These are phyloP conservation scores for Zea mays DNA, from an alignment of 176 grass and related monocot genomes.

Conservation along the genomic window Zm-B73-REFERENCE-NAM-5.0 NC_050103.1:88727001-88727500, in stretches of 20 bases:
- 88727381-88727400: background rate
- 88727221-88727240: too few species aligned
- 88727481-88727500: background rate
- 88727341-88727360: background rate
- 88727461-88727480: constrained; percentile 4
- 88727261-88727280: too few species aligned
- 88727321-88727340: too few species aligned
- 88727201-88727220: too few species aligned
- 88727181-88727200: too few species aligned
- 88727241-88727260: too few species aligned
- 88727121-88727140: too few species aligned
- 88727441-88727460: background rate
- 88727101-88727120: too few species aligned
- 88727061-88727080: background rate
- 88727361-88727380: background rate
- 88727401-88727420: background rate
- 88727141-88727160: too few species aligned
- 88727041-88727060: background rate
- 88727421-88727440: background rate
- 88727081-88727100: background rate
- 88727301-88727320: too few species aligned
- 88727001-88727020: background rate
- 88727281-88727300: too few species aligned
- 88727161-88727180: too few species aligned
- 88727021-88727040: background rate